phyloP scores from a whole-genome alignment of 805 yeast species.

The Candida loeiensis region DNA sequence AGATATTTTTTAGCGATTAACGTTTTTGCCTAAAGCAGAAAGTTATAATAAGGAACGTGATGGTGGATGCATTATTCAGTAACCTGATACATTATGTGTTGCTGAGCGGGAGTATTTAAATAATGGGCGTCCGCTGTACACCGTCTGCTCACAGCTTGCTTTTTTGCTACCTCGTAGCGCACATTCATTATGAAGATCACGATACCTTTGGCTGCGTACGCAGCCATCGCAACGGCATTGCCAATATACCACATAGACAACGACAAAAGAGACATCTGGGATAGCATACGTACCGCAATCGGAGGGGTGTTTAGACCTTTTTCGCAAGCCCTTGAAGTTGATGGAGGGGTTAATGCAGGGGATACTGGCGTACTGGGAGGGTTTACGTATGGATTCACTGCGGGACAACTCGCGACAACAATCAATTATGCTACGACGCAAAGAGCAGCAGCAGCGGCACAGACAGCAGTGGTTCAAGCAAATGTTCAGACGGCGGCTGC shows the following conservation, averaged over 20 bases:
- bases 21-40: not conserved
- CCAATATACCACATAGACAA: constrained; percentile 1
- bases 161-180: not conserved
- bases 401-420: too few relatives aligned
- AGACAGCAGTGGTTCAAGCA: too few relatives aligned
- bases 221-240: not conserved
- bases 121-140: not conserved
- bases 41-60: not conserved
- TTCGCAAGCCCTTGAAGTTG: too few relatives aligned
- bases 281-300: not conserved
- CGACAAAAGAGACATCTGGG: constrained; percentile 1
- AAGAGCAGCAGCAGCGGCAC: constrained; percentile 8
- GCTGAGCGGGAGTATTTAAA: not conserved
- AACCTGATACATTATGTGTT: not conserved
- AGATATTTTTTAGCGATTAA: not conserved
- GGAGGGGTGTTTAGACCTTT: not conserved
- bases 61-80: not conserved
- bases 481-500: constrained; percentile 2
- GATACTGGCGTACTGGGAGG: too few relatives aligned
- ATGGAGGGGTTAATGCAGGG: not conserved
- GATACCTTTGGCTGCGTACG: not conserved
- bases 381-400: too few relatives aligned
- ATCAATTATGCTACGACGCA: constrained; percentile 5
- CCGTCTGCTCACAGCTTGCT: too few relatives aligned
- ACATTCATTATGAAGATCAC: constrained; percentile 1